Conservation (phyloP, 768 basidiomycete species). For the Auriscalpium microsporum region DNA sequence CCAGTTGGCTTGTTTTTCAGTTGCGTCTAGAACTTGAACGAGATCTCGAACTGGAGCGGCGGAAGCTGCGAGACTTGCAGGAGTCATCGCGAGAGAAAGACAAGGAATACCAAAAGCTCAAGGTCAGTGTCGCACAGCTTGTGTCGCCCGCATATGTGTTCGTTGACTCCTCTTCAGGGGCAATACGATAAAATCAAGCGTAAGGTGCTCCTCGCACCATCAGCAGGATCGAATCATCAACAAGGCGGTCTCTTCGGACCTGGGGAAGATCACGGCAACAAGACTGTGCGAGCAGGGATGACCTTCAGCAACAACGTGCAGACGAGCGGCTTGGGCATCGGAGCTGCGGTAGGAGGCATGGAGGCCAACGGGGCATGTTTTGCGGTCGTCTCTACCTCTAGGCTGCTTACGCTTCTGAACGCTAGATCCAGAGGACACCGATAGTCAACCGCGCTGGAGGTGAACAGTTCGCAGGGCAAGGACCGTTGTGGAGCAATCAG, state of each 20-base stretch:
- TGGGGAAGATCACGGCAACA: conserved; percentile 11
- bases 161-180: conserved; percentile 29
- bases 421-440: conserved; percentile 64
- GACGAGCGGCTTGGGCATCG: conserved; percentile 34
- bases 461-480: conserved; percentile 22
- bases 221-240: neutral
- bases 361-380: conserved; percentile 50
- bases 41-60: conserved; percentile 72
- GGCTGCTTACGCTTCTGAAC: neutral
- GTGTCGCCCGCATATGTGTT: neutral
- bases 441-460: conserved; percentile 41
- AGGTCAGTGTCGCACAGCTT: conserved; percentile 35
- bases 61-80: conserved; percentile 65
- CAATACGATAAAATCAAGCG: conserved; percentile 81
- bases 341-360: conserved; percentile 55
- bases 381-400: neutral
- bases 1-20: neutral
- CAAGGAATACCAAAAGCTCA: conserved; percentile 83
- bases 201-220: conserved; percentile 52
- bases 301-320: conserved; percentile 16
- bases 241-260: conserved; percentile 1
- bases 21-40: conserved; percentile 59
- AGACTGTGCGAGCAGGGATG: conserved; percentile 13
- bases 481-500: conserved; percentile 40
- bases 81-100: conserved; percentile 70